Evolutionary conservation across 441 rosid genomes (phyloP), one percentile per base, ranked within the genome.

Genomic region (Metrosideros polymorpha): DNA sequence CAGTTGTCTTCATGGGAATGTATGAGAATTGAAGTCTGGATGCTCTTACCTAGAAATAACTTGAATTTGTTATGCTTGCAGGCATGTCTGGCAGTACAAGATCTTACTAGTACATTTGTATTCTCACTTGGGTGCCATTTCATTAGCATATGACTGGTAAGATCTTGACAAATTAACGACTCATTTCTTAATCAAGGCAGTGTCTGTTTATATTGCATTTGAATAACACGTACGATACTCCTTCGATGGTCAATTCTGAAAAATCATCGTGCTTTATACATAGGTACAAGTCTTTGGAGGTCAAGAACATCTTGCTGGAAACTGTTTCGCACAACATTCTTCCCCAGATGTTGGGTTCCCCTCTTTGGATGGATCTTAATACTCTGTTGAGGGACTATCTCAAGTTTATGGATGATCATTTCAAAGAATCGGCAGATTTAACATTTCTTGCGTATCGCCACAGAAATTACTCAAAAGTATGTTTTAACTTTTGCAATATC

Each of bases 391-490:
- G 93, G 91, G 99, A 98, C 91, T 98, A 98, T 86, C 97, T 97
- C 86, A 94, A 92, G 92, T 98, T 97, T 93, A 97, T 97, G 99
- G 99, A 98, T 94, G 99, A 98, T 82, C 98, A 98, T 92, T 94
- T 96, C 82, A 92, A 96, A 90, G 99, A 98, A 92, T 98, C 99
- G 45, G 98, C 99, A 83, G 99, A 98, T 91, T 99, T 98, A 85
- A 96, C 99, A 29, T 96, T 93, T 91, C 98, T 98, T 86, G 99
- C 99, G 22, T 98, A 98, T 91, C 99, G 99, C 87, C 99, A 98
- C 85, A 93, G 99, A 93, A 98, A 96, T 92, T 98, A 97, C 92
- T 95, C 99, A 76, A 98, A 98, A 90, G 99, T 96, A 93, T 89
- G 93, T 77, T 57, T 53, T 42, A 32, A 77, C 66, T 82, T 49